phyloP scores from a whole-genome alignment of 2,329 filamentous ascomycete species.

The Aspergillus udagawae region DNA sequence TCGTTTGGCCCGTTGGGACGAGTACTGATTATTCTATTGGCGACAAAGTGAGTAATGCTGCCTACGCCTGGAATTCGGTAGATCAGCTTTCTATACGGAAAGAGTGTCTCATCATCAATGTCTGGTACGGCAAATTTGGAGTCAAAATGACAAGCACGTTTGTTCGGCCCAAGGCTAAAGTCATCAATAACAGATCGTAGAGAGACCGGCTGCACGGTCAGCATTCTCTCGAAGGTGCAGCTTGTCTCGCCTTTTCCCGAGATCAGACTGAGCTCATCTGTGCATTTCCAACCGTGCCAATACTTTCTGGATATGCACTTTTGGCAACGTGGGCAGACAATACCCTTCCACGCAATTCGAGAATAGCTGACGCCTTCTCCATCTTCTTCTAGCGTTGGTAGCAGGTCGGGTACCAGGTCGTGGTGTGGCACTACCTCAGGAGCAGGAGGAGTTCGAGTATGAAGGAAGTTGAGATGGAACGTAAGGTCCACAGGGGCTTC shows the following conservation, averaged over 20 bases:
- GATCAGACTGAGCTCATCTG: conserved; percentile 10
- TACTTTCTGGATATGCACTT: conserved; percentile 58
- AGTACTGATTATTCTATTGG: conserved; percentile 51
- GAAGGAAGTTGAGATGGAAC: conserved; percentile 58
- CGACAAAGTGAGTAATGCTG: conserved; percentile 53
- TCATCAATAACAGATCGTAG: conserved; percentile 31
- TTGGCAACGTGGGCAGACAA: conserved; percentile 62
- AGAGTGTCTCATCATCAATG: conserved; percentile 25
- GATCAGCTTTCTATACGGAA: conserved; percentile 30
- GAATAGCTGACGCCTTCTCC: conserved; percentile 45
- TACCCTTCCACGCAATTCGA: conserved; percentile 54
- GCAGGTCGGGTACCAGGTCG: conserved; percentile 37
- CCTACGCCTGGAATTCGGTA: conserved; percentile 38
- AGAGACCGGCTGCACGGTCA: conserved; percentile 22
- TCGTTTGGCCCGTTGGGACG: conserved; percentile 56
- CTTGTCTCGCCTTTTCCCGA: conserved; percentile 30
- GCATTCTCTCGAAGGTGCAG: conserved; percentile 48
- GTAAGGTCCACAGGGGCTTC: conserved; percentile 27
- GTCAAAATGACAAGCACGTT: conserved; percentile 24
- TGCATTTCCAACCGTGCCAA: conserved; percentile 62
- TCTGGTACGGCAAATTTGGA: conserved; percentile 23
- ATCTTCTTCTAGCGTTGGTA: conserved; percentile 35
- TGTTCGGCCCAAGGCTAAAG: conserved; percentile 25
- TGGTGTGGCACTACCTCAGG: conserved; percentile 34
- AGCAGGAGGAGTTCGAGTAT: conserved; percentile 46